Evolutionary conservation across 2,329 filamentous ascomycete genomes (phyloP).

Genomic region (Apiospora aurea): DNA sequence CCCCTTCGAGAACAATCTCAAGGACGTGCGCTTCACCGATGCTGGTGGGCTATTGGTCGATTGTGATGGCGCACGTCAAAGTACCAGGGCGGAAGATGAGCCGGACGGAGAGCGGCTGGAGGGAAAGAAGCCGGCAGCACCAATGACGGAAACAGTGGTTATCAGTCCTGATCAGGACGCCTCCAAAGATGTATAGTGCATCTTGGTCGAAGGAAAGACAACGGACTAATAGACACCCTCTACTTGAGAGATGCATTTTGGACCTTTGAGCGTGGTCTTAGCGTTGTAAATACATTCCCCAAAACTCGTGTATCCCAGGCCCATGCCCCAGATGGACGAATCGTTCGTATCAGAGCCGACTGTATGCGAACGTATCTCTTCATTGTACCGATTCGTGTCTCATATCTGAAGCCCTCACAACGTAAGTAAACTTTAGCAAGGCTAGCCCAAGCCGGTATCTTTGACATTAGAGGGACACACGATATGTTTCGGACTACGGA

Average conservation of each 20-base stretch:
- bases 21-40: background rate
- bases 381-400: too few relatives aligned
- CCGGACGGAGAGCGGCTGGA: background rate
- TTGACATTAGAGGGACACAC: too few relatives aligned
- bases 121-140: background rate
- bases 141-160: background rate
- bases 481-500: too few relatives aligned
- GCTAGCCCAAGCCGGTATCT: too few relatives aligned
- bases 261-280: background rate
- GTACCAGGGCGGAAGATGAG: background rate
- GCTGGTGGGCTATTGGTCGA: background rate
- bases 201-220: background rate
- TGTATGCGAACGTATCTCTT: too few relatives aligned
- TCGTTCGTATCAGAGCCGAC: too few relatives aligned
- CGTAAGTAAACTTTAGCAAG: too few relatives aligned
- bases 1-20: background rate
- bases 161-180: background rate
- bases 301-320: background rate
- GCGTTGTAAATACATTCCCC: background rate
- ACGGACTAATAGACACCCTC: background rate
- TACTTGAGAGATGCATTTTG: background rate
- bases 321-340: too few relatives aligned
- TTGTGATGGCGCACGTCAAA: background rate
- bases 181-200: background rate
- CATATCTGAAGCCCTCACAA: too few relatives aligned